phyloP scores from a whole-genome alignment of 805 yeast species.

The Sungouiozyma ichnusensis region DNA sequence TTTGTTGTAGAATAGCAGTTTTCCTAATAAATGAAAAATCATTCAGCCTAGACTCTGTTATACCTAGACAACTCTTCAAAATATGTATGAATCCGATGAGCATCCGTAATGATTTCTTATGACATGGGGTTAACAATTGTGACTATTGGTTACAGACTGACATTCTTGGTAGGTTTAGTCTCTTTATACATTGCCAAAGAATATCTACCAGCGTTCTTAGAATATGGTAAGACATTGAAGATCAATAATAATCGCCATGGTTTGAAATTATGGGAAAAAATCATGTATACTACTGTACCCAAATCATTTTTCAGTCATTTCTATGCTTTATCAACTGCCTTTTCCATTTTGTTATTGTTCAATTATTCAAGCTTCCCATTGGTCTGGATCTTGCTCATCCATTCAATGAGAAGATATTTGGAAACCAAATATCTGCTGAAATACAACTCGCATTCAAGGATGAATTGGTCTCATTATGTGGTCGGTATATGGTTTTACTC shows the following conservation, averaged over 20 bases:
- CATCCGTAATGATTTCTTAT: too few species aligned
- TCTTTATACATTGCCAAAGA: constrained; percentile 29
- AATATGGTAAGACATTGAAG: constrained; percentile 37
- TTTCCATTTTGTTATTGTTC: constrained; percentile 19
- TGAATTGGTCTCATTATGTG: constrained; percentile 56
- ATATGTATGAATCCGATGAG: too few species aligned
- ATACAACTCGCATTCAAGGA: constrained; percentile 38
- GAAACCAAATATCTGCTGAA: constrained; percentile 45
- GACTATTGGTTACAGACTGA: constrained; percentile 7
- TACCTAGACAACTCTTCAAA: too few species aligned
- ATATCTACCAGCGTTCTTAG: constrained; percentile 29
- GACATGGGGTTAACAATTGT: too few species aligned
- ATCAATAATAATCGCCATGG: constrained; percentile 4
- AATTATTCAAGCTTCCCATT: constrained; percentile 9
- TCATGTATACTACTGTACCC: constrained; percentile 40
- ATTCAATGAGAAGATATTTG: constrained; percentile 42
- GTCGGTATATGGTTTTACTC: constrained; percentile 55
- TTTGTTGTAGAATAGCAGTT: too few species aligned
- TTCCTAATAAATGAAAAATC: too few species aligned
- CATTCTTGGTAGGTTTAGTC: constrained; percentile 13
- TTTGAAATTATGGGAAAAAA: constrained; percentile 2
- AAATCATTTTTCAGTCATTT: constrained; percentile 56
- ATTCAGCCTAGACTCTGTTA: too few species aligned
- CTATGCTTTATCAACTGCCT: constrained; percentile 37
- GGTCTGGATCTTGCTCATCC: constrained; percentile 31